phyloP scores from a whole-genome alignment of 495 filamentous ascomycete genomes.

The Hyaloscypha bicolor region DNA sequence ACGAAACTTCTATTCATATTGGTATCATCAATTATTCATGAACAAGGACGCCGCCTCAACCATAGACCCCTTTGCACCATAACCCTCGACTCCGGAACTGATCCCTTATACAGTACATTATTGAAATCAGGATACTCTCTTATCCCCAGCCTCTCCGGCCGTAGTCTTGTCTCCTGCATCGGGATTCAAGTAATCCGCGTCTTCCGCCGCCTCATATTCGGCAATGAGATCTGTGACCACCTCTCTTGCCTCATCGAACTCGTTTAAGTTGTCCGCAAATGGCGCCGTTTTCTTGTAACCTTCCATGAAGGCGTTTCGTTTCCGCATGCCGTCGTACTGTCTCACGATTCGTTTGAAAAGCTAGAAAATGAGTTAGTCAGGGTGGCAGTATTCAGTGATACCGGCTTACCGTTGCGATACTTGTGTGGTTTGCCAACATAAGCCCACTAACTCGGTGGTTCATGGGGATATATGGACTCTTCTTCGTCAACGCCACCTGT shows the following conservation, averaged over 20 bases:
- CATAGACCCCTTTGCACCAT: conserved; percentile 4
- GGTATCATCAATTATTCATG: conserved; percentile 32
- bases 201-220: conserved; percentile 96
- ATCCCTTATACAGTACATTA: background rate
- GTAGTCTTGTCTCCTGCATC: conserved; percentile 23
- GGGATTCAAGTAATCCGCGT: conserved; percentile 71
- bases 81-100: conserved; percentile 17
- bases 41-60: conserved; percentile 16
- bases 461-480: conserved; percentile 89
- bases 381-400: background rate
- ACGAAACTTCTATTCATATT: conserved; percentile 5
- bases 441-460: conserved; percentile 93
- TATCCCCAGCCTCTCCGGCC: conserved; percentile 30
- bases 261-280: conserved; percentile 85
- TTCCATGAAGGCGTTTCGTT: conserved; percentile 95
- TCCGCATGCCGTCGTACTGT: conserved; percentile 90
- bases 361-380: conserved; percentile 33
- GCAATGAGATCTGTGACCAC: conserved; percentile 85
- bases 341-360: conserved; percentile 90
- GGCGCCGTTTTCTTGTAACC: conserved; percentile 92
- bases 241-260: conserved; percentile 92
- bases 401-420: conserved; percentile 76
- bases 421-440: conserved; percentile 98
- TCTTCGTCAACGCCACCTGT: conserved; percentile 94
- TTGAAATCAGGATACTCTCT: conserved; percentile 24